Evolutionary conservation across 139 green algal genomes (phyloP).

Genomic region (Spirogloea muscicola): DNA sequence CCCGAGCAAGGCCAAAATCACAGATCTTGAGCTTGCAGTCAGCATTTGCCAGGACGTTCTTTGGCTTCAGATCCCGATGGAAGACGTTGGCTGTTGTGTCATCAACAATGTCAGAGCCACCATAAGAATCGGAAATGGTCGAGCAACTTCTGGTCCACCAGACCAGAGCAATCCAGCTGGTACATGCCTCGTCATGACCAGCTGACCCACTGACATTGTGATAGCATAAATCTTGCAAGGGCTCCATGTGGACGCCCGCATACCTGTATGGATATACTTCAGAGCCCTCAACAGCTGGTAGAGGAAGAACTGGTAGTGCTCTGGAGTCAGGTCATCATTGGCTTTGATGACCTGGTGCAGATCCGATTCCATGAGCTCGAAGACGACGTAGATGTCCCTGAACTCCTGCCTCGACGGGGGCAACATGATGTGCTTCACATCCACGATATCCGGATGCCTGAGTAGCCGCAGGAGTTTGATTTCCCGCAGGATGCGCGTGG

Average conservation of each 20-base stretch:
- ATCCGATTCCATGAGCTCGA: conserved; percentile 99
- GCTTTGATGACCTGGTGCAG: conserved; percentile 99
- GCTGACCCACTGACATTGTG: too few species aligned
- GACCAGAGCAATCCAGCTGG: too few species aligned
- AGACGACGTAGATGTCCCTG: conserved; percentile 98
- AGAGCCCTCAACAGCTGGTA: conserved; percentile 92
- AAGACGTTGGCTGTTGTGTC: conserved; percentile 84
- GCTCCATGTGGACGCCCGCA: too few species aligned
- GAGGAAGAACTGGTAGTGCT: conserved; percentile 99
- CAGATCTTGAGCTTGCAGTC: conserved; percentile 98
- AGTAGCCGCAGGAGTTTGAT: conserved; percentile 96
- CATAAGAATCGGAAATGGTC: too few species aligned
- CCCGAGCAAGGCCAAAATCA: conserved; percentile 91
- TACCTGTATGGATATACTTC: conserved; percentile 97
- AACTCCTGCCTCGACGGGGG: conserved; percentile 79
- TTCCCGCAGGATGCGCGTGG: conserved; percentile 93
- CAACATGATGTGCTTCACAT: conserved; percentile 98
- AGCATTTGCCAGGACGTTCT: conserved; percentile 96
- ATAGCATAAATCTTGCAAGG: too few species aligned
- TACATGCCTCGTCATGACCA: too few species aligned
- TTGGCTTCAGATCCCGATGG: conserved; percentile 95
- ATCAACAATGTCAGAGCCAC: too few species aligned
- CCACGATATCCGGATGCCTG: conserved; percentile 78
- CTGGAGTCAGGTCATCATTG: conserved; percentile 97
- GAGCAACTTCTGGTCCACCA: too few species aligned